Percentiles rank a stretch among this genome's conserved stretches.
Evolutionary conservation across 805 yeast genomes (phyloP).

Genomic region (Sugiyamaella chiloensis): DNA sequence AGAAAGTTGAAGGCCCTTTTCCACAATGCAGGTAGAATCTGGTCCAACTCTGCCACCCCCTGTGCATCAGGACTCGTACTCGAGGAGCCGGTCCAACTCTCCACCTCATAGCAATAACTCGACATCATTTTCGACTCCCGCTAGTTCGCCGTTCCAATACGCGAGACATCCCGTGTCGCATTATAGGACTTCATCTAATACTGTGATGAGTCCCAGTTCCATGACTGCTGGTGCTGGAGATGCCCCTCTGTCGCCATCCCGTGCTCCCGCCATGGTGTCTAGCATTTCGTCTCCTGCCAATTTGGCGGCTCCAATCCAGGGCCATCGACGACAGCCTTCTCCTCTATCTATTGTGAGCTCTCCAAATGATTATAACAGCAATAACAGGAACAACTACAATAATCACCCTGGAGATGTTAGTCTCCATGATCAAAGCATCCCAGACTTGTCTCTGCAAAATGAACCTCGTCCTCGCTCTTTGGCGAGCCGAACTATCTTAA

Average conservation of each 20-base stretch:
- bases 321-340: slow-evolving; percentile 8
- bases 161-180: slow-evolving; percentile 13
- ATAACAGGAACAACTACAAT: not conserved
- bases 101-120: not conserved
- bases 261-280: not conserved
- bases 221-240: no score
- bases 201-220: no score
- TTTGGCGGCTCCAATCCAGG: not conserved
- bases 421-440: not conserved
- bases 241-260: not conserved
- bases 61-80: not conserved
- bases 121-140: not conserved
- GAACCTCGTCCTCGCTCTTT: not conserved
- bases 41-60: not conserved
- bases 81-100: not conserved
- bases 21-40: slow-evolving; percentile 7
- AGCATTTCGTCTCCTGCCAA: not conserved
- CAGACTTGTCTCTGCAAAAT: not conserved
- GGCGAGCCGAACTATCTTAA: not conserved
- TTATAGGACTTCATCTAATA: slow-evolving; percentile 3
- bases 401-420: not conserved
- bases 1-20: no score
- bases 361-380: not conserved
- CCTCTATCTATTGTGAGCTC: slow-evolving; percentile 3
- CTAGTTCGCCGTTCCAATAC: slow-evolving; percentile 1